phyloP scores from a whole-genome alignment of 164 flowering plant genomes.

The Chloranthus sessilifolius region DNA sequence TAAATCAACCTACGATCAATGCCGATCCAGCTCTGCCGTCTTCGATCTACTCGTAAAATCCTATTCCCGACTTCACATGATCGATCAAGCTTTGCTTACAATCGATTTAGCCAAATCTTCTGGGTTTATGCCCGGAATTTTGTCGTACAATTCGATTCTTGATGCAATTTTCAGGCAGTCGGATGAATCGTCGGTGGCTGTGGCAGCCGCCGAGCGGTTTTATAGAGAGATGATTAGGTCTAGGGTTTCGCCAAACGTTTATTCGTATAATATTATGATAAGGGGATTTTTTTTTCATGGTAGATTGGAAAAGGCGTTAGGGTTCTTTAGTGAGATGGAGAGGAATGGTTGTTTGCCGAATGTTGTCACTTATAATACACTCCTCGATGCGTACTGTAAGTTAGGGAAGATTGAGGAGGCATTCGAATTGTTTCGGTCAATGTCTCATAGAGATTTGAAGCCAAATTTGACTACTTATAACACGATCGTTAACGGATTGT shows the following conservation, averaged over 20 bases:
- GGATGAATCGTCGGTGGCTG: slow-evolving; percentile 12
- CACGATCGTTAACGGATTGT: slow-evolving; percentile 67
- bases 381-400: slow-evolving; percentile 66
- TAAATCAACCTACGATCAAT: slow-evolving; percentile 43
- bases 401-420: slow-evolving; percentile 44
- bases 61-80: slow-evolving; percentile 40
- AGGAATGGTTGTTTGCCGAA: slow-evolving; percentile 63
- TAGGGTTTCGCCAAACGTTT: slow-evolving; percentile 67
- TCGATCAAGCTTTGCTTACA: slow-evolving; percentile 42
- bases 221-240: slow-evolving; percentile 43
- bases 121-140: slow-evolving; percentile 80
- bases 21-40: slow-evolving; percentile 48
- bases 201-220: slow-evolving; percentile 36
- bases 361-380: slow-evolving; percentile 77
- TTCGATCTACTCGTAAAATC: slow-evolving; percentile 76
- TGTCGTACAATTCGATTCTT: slow-evolving; percentile 69
- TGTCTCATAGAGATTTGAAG: slow-evolving; percentile 40
- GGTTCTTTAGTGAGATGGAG: slow-evolving; percentile 57
- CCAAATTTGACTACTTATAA: slow-evolving; percentile 80
- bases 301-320: slow-evolving; percentile 50
- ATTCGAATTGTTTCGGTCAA: slow-evolving; percentile 25
- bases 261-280: slow-evolving; percentile 67
- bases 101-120: slow-evolving; percentile 40
- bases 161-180: slow-evolving; percentile 45
- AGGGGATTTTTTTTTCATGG: slow-evolving; percentile 52